Evolutionary conservation across 228 moss, liverwort and hornwort genomes (phyloP).

Genomic region (Sphagnum magellanicum): DNA sequence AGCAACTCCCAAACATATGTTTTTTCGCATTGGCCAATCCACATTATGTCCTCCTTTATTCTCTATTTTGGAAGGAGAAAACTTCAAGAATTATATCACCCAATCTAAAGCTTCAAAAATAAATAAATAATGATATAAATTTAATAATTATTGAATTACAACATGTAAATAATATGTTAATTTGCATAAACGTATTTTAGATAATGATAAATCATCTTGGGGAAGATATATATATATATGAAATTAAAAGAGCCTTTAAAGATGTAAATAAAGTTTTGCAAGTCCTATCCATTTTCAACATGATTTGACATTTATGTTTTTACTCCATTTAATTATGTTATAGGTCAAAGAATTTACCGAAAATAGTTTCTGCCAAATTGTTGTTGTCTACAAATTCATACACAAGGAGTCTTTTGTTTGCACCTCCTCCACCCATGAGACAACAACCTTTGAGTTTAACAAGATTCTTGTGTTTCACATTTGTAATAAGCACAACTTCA

Average conservation of each 20-base stretch:
- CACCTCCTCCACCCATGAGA: slow-evolving; percentile 14
- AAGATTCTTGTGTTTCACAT: slow-evolving; percentile 65
- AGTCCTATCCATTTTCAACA: too few species aligned
- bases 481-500: slow-evolving; percentile 63
- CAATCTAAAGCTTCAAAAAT: too few species aligned
- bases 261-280: too few species aligned
- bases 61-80: background rate
- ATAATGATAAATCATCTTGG: too few species aligned
- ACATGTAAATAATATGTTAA: too few species aligned
- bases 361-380: slow-evolving; percentile 42
- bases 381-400: slow-evolving; percentile 59
- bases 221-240: too few species aligned
- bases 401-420: slow-evolving; percentile 53
- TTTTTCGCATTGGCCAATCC: slow-evolving; percentile 31
- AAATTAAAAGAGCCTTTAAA: too few species aligned
- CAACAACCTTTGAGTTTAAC: slow-evolving; percentile 77
- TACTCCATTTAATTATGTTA: too few species aligned
- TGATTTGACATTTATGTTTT: background rate
- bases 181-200: too few species aligned
- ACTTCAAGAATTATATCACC: background rate
- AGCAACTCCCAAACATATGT: slow-evolving; percentile 35
- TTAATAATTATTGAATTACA: too few species aligned
- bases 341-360: slow-evolving; percentile 21
- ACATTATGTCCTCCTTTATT: background rate
- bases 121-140: too few species aligned